These are phyloP conservation scores for Saitozyma sp. DNA, from an alignment of 768 basidiomycete species.

Conservation along the genomic window DNA sequence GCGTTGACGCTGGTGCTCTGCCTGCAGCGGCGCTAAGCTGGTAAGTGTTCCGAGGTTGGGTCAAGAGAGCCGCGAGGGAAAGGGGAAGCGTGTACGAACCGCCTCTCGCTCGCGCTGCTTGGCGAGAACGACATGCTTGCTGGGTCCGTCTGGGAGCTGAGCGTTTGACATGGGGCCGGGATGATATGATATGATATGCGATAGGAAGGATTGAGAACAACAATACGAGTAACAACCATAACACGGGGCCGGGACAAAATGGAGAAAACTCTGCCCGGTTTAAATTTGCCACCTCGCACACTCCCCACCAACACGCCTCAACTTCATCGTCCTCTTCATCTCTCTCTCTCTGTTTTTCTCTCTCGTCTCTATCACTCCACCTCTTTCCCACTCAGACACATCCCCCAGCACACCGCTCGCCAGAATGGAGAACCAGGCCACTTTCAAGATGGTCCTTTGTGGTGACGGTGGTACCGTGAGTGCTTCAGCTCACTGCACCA, in stretches of 20 bases:
- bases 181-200: neutral
- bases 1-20: slow-evolving; percentile 41
- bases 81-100: slow-evolving; percentile 36
- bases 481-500: neutral
- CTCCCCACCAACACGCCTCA: neutral
- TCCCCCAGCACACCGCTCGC: neutral
- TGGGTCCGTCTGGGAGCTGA: slow-evolving; percentile 30
- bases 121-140: slow-evolving; percentile 58
- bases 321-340: slow-evolving; percentile 4
- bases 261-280: neutral
- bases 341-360: slow-evolving; percentile 7
- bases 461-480: slow-evolving; percentile 54
- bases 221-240: neutral
- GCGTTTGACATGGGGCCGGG: slow-evolving; percentile 3
- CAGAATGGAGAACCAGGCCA: slow-evolving; percentile 61
- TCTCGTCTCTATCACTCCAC: slow-evolving; percentile 11
- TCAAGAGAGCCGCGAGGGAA: slow-evolving; percentile 63
- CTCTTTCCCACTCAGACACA: slow-evolving; percentile 11
- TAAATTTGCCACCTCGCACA: neutral
- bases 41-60: slow-evolving; percentile 57
- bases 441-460: slow-evolving; percentile 99
- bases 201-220: too few relatives aligned
- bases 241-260: neutral
- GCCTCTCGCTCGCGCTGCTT: slow-evolving; percentile 68
- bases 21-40: slow-evolving; percentile 15